These are phyloP conservation scores for Beauveria pseudobassiana DNA, from an alignment of 2,329 filamentous ascomycete species.

Conservation along the genomic window DNA sequence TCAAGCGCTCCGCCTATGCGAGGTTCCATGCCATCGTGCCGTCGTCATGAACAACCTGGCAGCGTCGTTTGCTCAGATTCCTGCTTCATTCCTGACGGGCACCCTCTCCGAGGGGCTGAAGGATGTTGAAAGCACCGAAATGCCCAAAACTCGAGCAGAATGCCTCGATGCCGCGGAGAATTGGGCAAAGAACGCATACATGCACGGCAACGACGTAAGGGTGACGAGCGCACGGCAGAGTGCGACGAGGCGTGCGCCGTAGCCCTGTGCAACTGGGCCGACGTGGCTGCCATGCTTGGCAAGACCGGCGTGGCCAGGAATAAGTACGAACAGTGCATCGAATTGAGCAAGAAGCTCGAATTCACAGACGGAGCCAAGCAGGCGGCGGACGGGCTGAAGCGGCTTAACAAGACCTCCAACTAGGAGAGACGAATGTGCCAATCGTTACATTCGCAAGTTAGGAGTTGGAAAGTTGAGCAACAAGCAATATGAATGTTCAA, in stretches of 20 bases:
- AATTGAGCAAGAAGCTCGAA: slow-evolving; percentile 47
- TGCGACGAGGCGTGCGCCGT: slow-evolving; percentile 80
- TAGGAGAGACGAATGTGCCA: background rate
- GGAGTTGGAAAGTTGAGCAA: too few relatives aligned
- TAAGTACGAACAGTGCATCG: slow-evolving; percentile 61
- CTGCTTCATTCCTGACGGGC: slow-evolving; percentile 24
- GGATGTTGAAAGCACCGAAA: slow-evolving; percentile 21
- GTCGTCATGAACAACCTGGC: slow-evolving; percentile 83
- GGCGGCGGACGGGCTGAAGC: slow-evolving; percentile 43
- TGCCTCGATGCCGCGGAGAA: slow-evolving; percentile 62
- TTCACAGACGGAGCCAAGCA: slow-evolving; percentile 45
- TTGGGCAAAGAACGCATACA: slow-evolving; percentile 74
- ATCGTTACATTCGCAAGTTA: background rate
- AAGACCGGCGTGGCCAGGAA: slow-evolving; percentile 56
- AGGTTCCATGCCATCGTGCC: slow-evolving; percentile 65
- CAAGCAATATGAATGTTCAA: background rate
- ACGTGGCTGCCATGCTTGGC: slow-evolving; percentile 71
- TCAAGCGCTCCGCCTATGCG: slow-evolving; percentile 72
- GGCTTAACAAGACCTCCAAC: slow-evolving; percentile 16
- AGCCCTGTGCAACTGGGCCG: slow-evolving; percentile 78
- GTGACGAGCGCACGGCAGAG: slow-evolving; percentile 62
- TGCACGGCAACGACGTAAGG: slow-evolving; percentile 57
- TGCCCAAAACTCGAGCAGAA: slow-evolving; percentile 43
- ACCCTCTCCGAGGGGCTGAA: slow-evolving; percentile 23
- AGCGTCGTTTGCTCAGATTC: slow-evolving; percentile 63